Conservation (phyloP, 2,329 filamentous ascomycete genomes). For the Bipolaris zeicola region DNA sequence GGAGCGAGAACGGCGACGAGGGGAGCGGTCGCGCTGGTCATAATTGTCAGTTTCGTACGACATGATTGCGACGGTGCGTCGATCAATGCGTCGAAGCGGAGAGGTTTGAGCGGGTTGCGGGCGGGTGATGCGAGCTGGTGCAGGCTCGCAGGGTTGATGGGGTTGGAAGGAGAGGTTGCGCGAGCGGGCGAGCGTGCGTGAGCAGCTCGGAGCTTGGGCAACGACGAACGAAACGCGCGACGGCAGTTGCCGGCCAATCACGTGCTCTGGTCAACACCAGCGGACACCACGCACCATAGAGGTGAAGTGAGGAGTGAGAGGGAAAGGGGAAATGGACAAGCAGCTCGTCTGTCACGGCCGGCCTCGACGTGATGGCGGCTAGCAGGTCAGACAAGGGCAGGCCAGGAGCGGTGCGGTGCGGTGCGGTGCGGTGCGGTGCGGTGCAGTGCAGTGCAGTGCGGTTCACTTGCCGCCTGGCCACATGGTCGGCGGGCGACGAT, state of each 20-base stretch:
- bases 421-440: constrained; percentile 7
- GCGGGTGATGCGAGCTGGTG: constrained; percentile 22
- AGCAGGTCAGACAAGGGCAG: background rate
- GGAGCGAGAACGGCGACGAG: constrained; percentile 64
- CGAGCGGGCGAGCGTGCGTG: constrained; percentile 26
- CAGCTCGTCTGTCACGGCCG: no score
- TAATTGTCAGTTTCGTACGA: constrained; percentile 48
- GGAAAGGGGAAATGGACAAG: background rate
- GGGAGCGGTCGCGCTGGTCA: constrained; percentile 63
- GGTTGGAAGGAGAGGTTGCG: constrained; percentile 29
- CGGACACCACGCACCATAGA: background rate
- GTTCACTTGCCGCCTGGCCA: background rate
- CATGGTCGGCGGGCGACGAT: constrained; percentile 1
- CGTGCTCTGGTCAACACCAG: constrained; percentile 13
- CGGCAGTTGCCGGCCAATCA: constrained; percentile 26
- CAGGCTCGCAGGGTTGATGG: constrained; percentile 33
- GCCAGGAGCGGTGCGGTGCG: constrained; percentile 6
- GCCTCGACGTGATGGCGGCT: no score
- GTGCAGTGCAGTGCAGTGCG: constrained; percentile 2
- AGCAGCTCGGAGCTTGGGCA: constrained; percentile 18
- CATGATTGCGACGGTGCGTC: constrained; percentile 30
- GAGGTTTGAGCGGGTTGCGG: constrained; percentile 14
- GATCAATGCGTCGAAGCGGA: constrained; percentile 16
- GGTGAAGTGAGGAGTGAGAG: background rate
- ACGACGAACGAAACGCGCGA: constrained; percentile 28